These are phyloP conservation scores for Scheffersomyces insectosa DNA, from an alignment of 1,139 yeast species.

Conservation along the genomic window DNA sequence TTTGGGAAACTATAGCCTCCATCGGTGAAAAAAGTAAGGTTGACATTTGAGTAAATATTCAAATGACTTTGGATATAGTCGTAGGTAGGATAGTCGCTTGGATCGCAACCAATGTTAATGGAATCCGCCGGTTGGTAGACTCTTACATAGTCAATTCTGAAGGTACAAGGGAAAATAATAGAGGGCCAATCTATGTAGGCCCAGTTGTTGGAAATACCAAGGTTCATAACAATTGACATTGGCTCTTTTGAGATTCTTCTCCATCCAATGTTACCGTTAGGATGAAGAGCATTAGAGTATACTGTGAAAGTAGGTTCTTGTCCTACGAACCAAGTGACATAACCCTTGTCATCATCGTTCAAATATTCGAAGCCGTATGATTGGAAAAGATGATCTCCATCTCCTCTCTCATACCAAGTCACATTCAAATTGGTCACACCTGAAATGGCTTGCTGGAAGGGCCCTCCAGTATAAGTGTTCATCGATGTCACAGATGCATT, in stretches of 20 bases:
- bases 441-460: slow-evolving; percentile 81
- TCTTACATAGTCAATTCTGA: slow-evolving; percentile 76
- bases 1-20: slow-evolving; percentile 72
- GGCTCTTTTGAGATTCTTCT: slow-evolving; percentile 81
- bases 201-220: slow-evolving; percentile 83
- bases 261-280: slow-evolving; percentile 81
- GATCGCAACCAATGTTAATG: slow-evolving; percentile 69
- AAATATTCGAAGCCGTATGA: slow-evolving; percentile 75
- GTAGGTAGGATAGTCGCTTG: slow-evolving; percentile 67
- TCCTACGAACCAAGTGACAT: slow-evolving; percentile 82
- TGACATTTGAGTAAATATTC: slow-evolving; percentile 61
- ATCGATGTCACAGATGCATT: slow-evolving; percentile 63
- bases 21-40: slow-evolving; percentile 62
- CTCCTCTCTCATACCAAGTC: slow-evolving; percentile 73
- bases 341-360: slow-evolving; percentile 67
- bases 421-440: slow-evolving; percentile 69
- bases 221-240: slow-evolving; percentile 74
- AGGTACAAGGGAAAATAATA: slow-evolving; percentile 63
- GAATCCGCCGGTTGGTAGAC: slow-evolving; percentile 68
- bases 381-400: slow-evolving; percentile 52
- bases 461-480: slow-evolving; percentile 83
- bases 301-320: slow-evolving; percentile 64
- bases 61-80: slow-evolving; percentile 68
- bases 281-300: slow-evolving; percentile 64
- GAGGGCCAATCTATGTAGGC: slow-evolving; percentile 79